These are phyloP conservation scores for Lentinula aciculospora DNA, from an alignment of 768 basidiomycete species.

Conservation along the genomic window DNA sequence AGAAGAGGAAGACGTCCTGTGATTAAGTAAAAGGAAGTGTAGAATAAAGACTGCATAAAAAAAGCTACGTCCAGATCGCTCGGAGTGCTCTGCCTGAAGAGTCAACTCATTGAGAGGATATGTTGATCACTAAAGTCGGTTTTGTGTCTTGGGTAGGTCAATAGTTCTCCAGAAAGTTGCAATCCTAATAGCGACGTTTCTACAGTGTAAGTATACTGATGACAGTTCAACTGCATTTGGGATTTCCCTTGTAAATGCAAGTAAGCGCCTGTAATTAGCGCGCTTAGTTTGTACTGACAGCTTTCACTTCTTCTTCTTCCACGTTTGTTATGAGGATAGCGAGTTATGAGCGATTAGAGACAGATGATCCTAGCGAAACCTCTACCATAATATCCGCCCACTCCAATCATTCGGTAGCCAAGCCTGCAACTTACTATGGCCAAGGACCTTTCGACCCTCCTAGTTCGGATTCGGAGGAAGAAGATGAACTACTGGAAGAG, in stretches of 20 bases:
- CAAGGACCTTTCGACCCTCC: slow-evolving; percentile 54
- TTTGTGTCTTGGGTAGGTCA: too few species aligned
- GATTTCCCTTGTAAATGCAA: neutral
- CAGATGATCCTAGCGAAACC: slow-evolving; percentile 7
- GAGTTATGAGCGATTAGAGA: slow-evolving; percentile 7
- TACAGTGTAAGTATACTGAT: too few species aligned
- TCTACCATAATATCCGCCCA: slow-evolving; percentile 1
- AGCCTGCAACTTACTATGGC: slow-evolving; percentile 34
- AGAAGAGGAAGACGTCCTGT: too few species aligned
- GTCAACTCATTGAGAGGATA: too few species aligned
- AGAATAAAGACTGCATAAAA: too few species aligned
- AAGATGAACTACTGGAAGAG: slow-evolving; percentile 32
- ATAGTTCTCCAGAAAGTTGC: too few species aligned
- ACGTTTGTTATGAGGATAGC: slow-evolving; percentile 4
- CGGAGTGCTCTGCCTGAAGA: too few species aligned
- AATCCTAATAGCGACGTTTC: too few species aligned
- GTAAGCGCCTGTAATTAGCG: neutral
- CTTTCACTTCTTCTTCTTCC: neutral
- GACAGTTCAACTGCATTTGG: too few species aligned
- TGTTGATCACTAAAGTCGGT: too few species aligned
- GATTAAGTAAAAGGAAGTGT: too few species aligned
- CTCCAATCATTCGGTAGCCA: neutral
- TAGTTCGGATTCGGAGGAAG: slow-evolving; percentile 49
- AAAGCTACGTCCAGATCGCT: too few species aligned
- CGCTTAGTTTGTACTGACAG: neutral